These are phyloP conservation scores for Microcera coccophila DNA, from an alignment of 2,329 filamentous ascomycete genomes.

Conservation along the genomic window DNA sequence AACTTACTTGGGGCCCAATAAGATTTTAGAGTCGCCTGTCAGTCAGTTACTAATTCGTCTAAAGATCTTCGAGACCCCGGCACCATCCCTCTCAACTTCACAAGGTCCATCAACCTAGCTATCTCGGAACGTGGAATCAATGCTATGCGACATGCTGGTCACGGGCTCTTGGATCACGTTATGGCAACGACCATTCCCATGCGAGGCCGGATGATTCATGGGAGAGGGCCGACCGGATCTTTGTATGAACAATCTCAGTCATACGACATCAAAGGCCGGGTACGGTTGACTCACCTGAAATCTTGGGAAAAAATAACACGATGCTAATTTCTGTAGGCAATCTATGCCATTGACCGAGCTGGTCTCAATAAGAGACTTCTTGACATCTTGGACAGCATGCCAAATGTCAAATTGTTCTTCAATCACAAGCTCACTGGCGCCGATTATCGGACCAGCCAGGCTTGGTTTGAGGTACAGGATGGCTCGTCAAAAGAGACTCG, in stretches of 20 bases:
- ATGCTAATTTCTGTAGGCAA: conserved; percentile 58
- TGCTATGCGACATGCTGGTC: conserved; percentile 69
- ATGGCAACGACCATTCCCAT: conserved; percentile 82
- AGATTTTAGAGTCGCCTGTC: background rate
- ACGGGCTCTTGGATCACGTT: conserved; percentile 68
- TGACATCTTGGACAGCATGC: conserved; percentile 74
- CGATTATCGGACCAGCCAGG: conserved; percentile 72
- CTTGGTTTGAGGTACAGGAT: conserved; percentile 73
- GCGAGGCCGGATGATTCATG: conserved; percentile 95
- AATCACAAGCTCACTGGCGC: conserved; percentile 89
- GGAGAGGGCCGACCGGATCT: conserved; percentile 58
- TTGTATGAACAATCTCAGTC: conserved; percentile 79
- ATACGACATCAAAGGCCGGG: conserved; percentile 85
- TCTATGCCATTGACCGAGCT: conserved; percentile 81
- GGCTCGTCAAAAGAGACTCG: conserved; percentile 38
- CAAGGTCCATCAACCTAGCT: conserved; percentile 96
- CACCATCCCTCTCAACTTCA: conserved; percentile 87
- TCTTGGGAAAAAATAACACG: background rate
- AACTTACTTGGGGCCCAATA: background rate
- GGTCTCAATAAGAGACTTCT: conserved; percentile 79
- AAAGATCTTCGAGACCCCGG: conserved; percentile 80
- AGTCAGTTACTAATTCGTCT: background rate
- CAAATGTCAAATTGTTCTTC: conserved; percentile 90
- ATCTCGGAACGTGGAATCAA: conserved; percentile 92
- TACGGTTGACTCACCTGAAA: conserved; percentile 39